These are phyloP conservation scores for Tylopilus intermedius DNA, from an alignment of 768 basidiomycete species.

Conservation along the genomic window DNA sequence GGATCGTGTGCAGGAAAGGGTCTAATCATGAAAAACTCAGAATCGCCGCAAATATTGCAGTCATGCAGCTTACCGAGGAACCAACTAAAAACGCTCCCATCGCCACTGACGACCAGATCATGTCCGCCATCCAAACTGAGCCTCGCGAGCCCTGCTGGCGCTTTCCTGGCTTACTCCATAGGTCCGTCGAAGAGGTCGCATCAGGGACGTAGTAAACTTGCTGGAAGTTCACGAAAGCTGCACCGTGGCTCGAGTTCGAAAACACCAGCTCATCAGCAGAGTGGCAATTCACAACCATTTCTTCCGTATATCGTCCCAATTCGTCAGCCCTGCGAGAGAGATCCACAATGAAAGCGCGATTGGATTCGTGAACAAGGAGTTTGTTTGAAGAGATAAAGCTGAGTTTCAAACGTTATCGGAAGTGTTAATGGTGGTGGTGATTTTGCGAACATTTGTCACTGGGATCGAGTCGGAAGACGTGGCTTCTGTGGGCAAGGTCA, in stretches of 20 bases:
- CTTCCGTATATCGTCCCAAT: slow-evolving; percentile 43
- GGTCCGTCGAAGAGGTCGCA: slow-evolving; percentile 36
- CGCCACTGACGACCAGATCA: slow-evolving; percentile 56
- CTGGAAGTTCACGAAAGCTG: slow-evolving; percentile 67
- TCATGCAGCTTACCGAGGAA: slow-evolving; percentile 53
- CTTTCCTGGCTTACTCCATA: slow-evolving; percentile 73
- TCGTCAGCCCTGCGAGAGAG: slow-evolving; percentile 42
- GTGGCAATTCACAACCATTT: slow-evolving; percentile 47
- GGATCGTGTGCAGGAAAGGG: slow-evolving; percentile 45
- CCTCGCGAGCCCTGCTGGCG: slow-evolving; percentile 55
- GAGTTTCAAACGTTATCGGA: slow-evolving; percentile 43
- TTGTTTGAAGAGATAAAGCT: slow-evolving; percentile 54
- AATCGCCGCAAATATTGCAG: background rate
- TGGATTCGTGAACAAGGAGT: slow-evolving; percentile 56
- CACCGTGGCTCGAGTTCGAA: slow-evolving; percentile 35
- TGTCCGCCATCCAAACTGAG: slow-evolving; percentile 73
- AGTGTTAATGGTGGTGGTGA: slow-evolving; percentile 48
- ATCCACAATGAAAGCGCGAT: slow-evolving; percentile 47
- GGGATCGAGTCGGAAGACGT: slow-evolving; percentile 28
- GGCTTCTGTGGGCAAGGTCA: slow-evolving; percentile 42
- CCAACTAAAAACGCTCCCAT: slow-evolving; percentile 68
- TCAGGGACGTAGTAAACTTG: slow-evolving; percentile 58
- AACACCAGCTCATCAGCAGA: slow-evolving; percentile 56
- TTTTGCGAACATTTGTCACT: slow-evolving; percentile 44
- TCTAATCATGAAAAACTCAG: slow-evolving; percentile 9